A percentile compares a stretch with the other conserved stretches of the same genome.
Conservation (phyloP, 2,329 filamentous ascomycete species). For the Microdochium nivale region DNA sequence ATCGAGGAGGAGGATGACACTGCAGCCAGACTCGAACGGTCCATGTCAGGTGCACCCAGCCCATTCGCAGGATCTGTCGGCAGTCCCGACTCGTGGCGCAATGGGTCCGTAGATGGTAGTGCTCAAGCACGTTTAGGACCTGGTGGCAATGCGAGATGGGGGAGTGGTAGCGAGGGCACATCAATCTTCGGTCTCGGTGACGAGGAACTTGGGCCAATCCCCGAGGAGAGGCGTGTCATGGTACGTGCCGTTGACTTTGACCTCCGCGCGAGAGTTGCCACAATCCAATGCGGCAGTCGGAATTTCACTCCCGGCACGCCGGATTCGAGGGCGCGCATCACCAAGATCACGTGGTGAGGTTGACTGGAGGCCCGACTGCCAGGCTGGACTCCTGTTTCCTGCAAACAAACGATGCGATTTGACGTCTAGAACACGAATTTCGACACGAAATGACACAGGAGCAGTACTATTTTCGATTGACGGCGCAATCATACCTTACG, state of each 20-base stretch:
- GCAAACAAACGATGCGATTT: too few relatives aligned
- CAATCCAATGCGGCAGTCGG: constrained; percentile 44
- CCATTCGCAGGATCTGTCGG: constrained; percentile 9
- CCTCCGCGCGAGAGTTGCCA: constrained; percentile 39
- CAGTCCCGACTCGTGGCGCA: constrained; percentile 12
- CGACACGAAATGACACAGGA: too few relatives aligned
- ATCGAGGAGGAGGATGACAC: constrained; percentile 41
- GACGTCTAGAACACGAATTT: background rate
- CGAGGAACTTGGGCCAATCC: constrained; percentile 25
- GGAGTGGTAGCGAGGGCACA: constrained; percentile 15
- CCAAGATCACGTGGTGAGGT: constrained; percentile 38
- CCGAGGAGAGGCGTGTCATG: constrained; percentile 47
- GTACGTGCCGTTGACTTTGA: constrained; percentile 49
- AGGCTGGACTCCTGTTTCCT: too few relatives aligned
- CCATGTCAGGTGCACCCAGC: constrained; percentile 19
- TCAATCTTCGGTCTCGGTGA: constrained; percentile 8
- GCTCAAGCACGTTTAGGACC: constrained; percentile 28
- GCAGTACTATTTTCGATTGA: too few relatives aligned
- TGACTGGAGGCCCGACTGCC: too few relatives aligned
- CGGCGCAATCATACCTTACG: too few relatives aligned
- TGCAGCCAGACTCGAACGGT: constrained; percentile 12
- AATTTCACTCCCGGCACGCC: constrained; percentile 35
- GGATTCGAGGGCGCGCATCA: constrained; percentile 38
- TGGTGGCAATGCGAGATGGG: constrained; percentile 35
- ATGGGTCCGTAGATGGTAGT: constrained; percentile 23